Percentiles rank a stretch among this genome's conserved stretches.
phyloP scores from a whole-genome alignment of 805 yeast species.

The Saccharomycopsis vini region DNA sequence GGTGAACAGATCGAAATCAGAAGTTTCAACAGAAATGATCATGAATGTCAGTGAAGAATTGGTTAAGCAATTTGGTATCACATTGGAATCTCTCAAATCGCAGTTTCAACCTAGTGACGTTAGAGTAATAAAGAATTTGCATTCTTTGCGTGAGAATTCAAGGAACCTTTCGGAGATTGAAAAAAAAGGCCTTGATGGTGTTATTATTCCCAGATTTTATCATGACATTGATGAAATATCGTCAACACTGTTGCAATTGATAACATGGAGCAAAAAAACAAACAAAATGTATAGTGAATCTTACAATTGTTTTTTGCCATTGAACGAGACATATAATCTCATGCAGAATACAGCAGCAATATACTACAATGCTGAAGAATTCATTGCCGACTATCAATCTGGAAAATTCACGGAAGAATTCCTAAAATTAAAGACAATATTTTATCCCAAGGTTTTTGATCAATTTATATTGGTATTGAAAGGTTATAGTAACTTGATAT shows the following conservation, averaged over 20 bases:
- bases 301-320: slow-evolving; percentile 14
- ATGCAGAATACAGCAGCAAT: slow-evolving; percentile 6
- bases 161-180: not conserved
- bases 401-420: slow-evolving; percentile 11
- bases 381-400: slow-evolving; percentile 6
- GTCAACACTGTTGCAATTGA: not conserved
- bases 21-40: slow-evolving; percentile 10
- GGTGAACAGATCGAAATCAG: slow-evolving; percentile 4
- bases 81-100: slow-evolving; percentile 2
- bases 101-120: slow-evolving; percentile 9
- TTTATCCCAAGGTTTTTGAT: slow-evolving; percentile 1
- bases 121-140: not conserved
- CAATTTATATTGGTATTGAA: slow-evolving; percentile 13
- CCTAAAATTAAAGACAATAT: slow-evolving; percentile 1
- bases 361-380: slow-evolving; percentile 11
- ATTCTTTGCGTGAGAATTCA: slow-evolving; percentile 4
- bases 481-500: slow-evolving; percentile 5
- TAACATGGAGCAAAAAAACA: slow-evolving; percentile 11
- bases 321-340: not conserved
- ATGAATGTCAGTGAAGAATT: slow-evolving; percentile 7
- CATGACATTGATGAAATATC: not conserved
- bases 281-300: slow-evolving; percentile 5
- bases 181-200: slow-evolving; percentile 1
- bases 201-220: not conserved
- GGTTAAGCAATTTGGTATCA: slow-evolving; percentile 6